Evolutionary conservation across 768 basidiomycete genomes (phyloP), one percentile per base, ranked within the genome.

Genomic region (Candolleomyces eurysporus): DNA sequence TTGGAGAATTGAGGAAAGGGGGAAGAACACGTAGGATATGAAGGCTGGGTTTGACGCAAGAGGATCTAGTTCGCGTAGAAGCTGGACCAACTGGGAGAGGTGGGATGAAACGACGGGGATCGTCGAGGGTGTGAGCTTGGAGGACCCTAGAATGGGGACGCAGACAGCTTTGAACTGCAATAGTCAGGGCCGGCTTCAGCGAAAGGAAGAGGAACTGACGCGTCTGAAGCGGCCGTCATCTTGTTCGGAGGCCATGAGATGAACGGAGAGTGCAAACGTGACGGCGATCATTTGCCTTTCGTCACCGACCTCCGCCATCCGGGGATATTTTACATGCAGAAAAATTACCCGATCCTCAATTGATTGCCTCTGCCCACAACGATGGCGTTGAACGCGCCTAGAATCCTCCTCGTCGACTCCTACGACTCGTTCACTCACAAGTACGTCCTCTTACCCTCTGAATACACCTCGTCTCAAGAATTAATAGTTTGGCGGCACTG

Each of bases 401-500:
- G 83, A 57, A 76, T 94, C 51, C 78, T 93, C 32, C 78, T 94
- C 50, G 79, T 93, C 32, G 92, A 92, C 70, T 93, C 91, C 0
- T 92, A 93, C 65, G 92, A 93, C 72, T 92, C 91, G 2, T 94
- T 93, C 73, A 90, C 92, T n/a, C 83, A 84, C 83, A 94, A 93
- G 91, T 92, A 59, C 61, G 88, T 79, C n/a, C 2, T 43, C 17
- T 59, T 22, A 5, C 32, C 7, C 48, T 39, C 13, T 22, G 5
- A 19, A 21, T n/a, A 22, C 19, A 26, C 61, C 45, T 32, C 11
- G 45, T 63, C 7, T 36, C 36, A 31, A 53, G 32, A 49, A 39
- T 30, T 52, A 26, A 17, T 59, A 93, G 92, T 68, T 84, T 94
- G 59, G 91, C 90, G 55, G 82, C 90, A 8, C 75, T 92, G 26